Evolutionary conservation across 202 grass and related monocot species (phyloP).

Genomic region (Digitaria exilis): DNA sequence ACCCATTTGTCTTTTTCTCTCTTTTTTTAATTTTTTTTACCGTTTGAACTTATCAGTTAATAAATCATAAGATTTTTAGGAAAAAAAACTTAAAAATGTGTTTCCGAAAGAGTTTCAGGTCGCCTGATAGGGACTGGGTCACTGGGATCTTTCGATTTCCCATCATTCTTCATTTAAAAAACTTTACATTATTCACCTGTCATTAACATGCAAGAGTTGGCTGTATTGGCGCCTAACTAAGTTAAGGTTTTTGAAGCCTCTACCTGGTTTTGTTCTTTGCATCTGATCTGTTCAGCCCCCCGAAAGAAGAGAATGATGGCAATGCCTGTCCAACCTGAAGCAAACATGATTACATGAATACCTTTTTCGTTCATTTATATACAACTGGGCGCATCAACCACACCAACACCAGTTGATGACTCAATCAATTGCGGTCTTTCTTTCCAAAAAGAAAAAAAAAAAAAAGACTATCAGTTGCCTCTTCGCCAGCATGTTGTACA

Average conservation of each 20-base stretch:
- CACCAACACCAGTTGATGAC: conserved; percentile 7
- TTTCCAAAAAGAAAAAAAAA: too few relatives aligned
- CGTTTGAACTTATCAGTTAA: neutral
- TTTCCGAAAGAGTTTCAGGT: neutral
- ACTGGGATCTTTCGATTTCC: neutral
- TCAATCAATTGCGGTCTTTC: neutral
- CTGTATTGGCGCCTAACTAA: neutral
- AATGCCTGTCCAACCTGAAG: neutral
- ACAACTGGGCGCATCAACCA: conserved; percentile 19
- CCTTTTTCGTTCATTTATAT: neutral
- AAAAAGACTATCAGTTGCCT: neutral
- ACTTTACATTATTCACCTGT: too few relatives aligned
- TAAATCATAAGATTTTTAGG: neutral
- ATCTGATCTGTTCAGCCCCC: neutral
- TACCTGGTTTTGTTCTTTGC: neutral
- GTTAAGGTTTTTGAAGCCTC: neutral
- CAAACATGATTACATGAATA: neutral
- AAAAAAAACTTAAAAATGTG: too few relatives aligned
- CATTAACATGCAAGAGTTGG: neutral
- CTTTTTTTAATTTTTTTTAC: neutral
- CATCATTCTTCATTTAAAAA: too few relatives aligned
- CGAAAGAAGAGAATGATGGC: neutral
- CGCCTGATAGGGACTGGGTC: neutral
- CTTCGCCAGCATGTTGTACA: conserved; percentile 9
- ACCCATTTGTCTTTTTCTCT: neutral